Evolutionary conservation across 345 rosid genomes (phyloP), one percentile per base, ranked within the genome.

Genomic region (Rhodomyrtus tomentosa): DNA sequence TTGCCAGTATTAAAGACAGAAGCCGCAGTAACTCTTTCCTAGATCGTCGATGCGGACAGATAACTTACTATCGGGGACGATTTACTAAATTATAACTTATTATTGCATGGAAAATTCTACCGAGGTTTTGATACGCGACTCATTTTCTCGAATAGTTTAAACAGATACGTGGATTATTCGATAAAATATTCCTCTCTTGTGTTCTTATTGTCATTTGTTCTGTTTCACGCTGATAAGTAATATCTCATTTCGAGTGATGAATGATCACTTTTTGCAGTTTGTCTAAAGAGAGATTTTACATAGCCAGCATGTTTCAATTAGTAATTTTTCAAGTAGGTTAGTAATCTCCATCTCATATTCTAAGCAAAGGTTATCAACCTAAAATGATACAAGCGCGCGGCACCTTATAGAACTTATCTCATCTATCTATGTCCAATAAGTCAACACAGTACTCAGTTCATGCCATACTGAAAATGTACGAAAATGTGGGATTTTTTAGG

Each of bases 191-290:
- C 2, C n/a, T n/a, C 3, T 21, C 1, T 59, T 6, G 1, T 29
- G 16, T 59, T 15, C 4, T 59, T 2, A n/a, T n/a, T n/a, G n/a
- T n/a, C n/a, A n/a, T n/a, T 62, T 62, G 40, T 1, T 29, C 5
- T 7, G 1, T 36, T 36, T 56, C 4, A 11, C 1, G 36, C 1
- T 12, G 32, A 56, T 56, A 27, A 6, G 16, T 5, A 56, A n/a
- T n/a, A 56, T 11, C 12, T n/a, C 1, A 14, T 56, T 56, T 56
- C 7, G 1, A 2, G 7, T n/a, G 36, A n/a, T n/a, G n/a, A n/a
- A n/a, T n/a, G n/a, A 56, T 56, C 13, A n/a, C 14, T 56, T n/a
- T 5, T n/a, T 0, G 0, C 15, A 2, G 16, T 6, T 0, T 12
- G 16, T 14, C 8, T 1, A 0, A 15, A 16, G 21, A 56, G 68